Evolutionary conservation across 1,139 yeast genomes (phyloP).

Genomic region (Scheffersomyces titani): DNA sequence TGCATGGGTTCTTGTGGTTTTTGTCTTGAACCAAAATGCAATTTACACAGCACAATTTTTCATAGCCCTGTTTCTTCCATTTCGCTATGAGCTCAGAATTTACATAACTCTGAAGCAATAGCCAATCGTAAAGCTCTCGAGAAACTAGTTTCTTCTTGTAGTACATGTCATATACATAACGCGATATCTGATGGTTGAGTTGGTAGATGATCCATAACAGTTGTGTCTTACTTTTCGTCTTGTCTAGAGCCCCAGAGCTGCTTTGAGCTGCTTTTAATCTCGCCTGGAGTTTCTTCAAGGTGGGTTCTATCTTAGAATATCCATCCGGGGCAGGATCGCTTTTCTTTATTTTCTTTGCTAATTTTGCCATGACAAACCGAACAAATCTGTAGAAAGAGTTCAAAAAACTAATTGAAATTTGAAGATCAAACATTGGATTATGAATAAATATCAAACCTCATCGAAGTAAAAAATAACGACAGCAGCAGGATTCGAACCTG

Average conservation of each 20-base stretch:
- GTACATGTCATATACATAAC: constrained; percentile 74
- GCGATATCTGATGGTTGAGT: constrained; percentile 71
- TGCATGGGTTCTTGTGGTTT: constrained; percentile 69
- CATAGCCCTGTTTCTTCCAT: constrained; percentile 92
- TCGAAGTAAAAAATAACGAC: constrained; percentile 49
- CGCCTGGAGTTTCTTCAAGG: constrained; percentile 61
- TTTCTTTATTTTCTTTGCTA: constrained; percentile 12
- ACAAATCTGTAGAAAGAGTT: background rate
- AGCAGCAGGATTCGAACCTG: constrained; percentile 91
- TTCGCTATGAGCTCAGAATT: constrained; percentile 79
- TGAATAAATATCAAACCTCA: background rate
- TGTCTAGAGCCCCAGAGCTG: constrained; percentile 14
- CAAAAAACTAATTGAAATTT: constrained; percentile 4
- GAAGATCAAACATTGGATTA: background rate
- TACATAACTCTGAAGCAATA: constrained; percentile 64
- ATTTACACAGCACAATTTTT: constrained; percentile 77
- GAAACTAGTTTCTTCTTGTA: constrained; percentile 71
- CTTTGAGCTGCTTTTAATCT: constrained; percentile 62
- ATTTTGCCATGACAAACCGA: constrained; percentile 10
- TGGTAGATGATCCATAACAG: constrained; percentile 74
- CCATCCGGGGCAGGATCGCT: constrained; percentile 65
- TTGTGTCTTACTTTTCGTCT: constrained; percentile 47
- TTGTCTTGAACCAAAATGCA: constrained; percentile 72
- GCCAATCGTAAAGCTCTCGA: constrained; percentile 73
- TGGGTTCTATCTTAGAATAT: constrained; percentile 68